These are phyloP conservation scores for Colletotrichum orbiculare DNA, from an alignment of 2,329 filamentous ascomycete species.

Conservation along the genomic window DNA sequence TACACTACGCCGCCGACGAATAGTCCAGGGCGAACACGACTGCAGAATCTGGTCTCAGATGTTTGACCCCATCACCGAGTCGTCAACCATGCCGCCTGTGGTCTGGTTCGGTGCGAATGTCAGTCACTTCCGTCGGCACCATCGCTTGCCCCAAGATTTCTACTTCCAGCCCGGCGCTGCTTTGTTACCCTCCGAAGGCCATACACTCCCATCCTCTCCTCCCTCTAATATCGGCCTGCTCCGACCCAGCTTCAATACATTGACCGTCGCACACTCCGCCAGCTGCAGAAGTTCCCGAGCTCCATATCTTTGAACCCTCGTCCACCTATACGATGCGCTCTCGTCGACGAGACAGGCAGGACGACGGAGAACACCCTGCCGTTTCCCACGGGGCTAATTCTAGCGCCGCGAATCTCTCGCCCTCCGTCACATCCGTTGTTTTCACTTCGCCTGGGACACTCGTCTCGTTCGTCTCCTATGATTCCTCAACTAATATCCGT, in stretches of 20 bases:
- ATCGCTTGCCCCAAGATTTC: neutral
- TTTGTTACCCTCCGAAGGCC: too few relatives aligned
- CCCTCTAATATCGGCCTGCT: constrained; percentile 16
- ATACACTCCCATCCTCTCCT: neutral
- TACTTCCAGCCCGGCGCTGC: neutral
- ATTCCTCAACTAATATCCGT: neutral
- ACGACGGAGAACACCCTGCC: constrained; percentile 7
- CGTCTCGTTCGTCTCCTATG: neutral
- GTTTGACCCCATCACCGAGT: neutral
- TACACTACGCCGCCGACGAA: neutral
- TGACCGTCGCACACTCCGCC: constrained; percentile 10
- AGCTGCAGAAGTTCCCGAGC: constrained; percentile 16
- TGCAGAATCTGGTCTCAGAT: constrained; percentile 12
- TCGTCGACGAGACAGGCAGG: constrained; percentile 25
- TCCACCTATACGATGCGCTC: constrained; percentile 9
- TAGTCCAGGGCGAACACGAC: constrained; percentile 1
- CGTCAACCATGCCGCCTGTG: constrained; percentile 1
- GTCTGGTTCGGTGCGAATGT: constrained; percentile 6
- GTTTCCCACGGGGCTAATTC: constrained; percentile 14
- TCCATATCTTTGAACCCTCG: constrained; percentile 17
- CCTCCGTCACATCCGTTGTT: constrained; percentile 25
- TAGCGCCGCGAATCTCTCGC: constrained; percentile 14
- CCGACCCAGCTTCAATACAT: constrained; percentile 6
- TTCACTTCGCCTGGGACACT: neutral
- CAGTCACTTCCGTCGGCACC: constrained; percentile 1